Conservation (phyloP, 148 eudicot genomes). For the Vaccinium macrocarpon region DNA sequence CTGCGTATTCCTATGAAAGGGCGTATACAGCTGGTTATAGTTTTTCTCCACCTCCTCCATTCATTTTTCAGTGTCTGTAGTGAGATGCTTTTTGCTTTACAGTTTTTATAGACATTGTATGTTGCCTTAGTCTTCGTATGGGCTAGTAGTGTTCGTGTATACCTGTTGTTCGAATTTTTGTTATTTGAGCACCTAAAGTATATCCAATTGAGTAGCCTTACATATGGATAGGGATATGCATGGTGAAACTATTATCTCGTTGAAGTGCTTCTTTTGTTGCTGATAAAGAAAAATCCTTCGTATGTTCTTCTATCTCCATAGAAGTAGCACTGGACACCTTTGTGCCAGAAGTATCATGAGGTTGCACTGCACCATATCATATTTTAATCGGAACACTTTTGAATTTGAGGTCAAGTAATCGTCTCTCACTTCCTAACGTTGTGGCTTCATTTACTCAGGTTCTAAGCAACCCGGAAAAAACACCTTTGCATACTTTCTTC, state of each 20-base stretch:
- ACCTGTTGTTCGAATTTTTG: neutral
- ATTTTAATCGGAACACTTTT: neutral
- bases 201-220: neutral
- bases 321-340: neutral
- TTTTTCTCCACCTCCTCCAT: neutral
- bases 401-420: neutral
- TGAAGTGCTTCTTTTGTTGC: neutral
- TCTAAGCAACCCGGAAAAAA: slow-evolving; percentile 75
- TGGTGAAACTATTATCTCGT: neutral
- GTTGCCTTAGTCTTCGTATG: neutral
- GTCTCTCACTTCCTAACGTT: neutral
- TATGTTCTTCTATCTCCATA: neutral
- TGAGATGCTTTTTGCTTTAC: neutral
- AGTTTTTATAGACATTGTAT: neutral
- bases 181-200: neutral
- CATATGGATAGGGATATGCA: neutral
- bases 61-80: neutral
- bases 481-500: slow-evolving; percentile 75
- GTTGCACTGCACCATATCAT: neutral
- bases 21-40: slow-evolving; percentile 66
- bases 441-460: slow-evolving; percentile 43
- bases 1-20: slow-evolving; percentile 74
- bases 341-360: neutral
- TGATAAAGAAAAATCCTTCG: neutral
- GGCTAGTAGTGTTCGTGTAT: neutral